A percentile compares a stretch with the other conserved stretches of the same genome.
Evolutionary conservation across 2,329 filamentous ascomycete genomes (phyloP).

Genomic region (Tetracladium maxilliforme): DNA sequence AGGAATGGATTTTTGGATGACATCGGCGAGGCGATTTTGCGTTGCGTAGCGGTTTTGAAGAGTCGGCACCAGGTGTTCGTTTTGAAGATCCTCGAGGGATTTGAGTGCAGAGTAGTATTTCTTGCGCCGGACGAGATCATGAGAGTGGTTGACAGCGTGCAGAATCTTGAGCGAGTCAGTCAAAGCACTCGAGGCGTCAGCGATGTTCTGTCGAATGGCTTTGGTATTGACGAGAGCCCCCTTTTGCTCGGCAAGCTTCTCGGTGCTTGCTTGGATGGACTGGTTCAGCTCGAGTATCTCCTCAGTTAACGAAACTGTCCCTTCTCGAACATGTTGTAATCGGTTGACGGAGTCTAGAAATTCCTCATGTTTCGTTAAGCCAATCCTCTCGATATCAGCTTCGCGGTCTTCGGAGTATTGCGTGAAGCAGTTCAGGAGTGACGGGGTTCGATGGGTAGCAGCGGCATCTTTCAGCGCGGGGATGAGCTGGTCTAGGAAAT

Average conservation of each 20-base stretch:
- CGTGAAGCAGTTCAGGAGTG: slow-evolving; percentile 63
- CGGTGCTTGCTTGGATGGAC: slow-evolving; percentile 87
- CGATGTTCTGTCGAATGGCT: slow-evolving; percentile 85
- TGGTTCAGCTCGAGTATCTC: slow-evolving; percentile 90
- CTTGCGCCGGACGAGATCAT: slow-evolving; percentile 82
- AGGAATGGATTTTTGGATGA: slow-evolving; percentile 92
- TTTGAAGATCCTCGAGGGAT: slow-evolving; percentile 87
- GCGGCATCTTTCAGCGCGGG: slow-evolving; percentile 86
- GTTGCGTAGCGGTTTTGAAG: slow-evolving; percentile 75
- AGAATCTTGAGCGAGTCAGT: slow-evolving; percentile 87
- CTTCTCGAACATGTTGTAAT: slow-evolving; percentile 81
- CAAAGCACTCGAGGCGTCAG: slow-evolving; percentile 77
- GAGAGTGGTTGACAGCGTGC: slow-evolving; percentile 83
- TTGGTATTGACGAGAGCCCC: slow-evolving; percentile 86
- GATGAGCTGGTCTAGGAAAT: slow-evolving; percentile 92
- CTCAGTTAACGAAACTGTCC: slow-evolving; percentile 73
- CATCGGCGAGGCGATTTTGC: slow-evolving; percentile 85
- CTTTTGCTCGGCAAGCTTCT: slow-evolving; percentile 89
- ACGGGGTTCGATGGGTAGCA: slow-evolving; percentile 54
- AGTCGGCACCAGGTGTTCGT: slow-evolving; percentile 71
- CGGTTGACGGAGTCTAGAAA: slow-evolving; percentile 90
- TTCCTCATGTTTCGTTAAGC: slow-evolving; percentile 90
- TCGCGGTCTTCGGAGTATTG: slow-evolving; percentile 80
- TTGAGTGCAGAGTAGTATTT: slow-evolving; percentile 92
- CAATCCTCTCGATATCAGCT: slow-evolving; percentile 83